Evolutionary conservation across 2,329 filamentous ascomycete species (phyloP), one percentile per base, ranked within the genome.

Genomic region (Pseudocercospora ulei): DNA sequence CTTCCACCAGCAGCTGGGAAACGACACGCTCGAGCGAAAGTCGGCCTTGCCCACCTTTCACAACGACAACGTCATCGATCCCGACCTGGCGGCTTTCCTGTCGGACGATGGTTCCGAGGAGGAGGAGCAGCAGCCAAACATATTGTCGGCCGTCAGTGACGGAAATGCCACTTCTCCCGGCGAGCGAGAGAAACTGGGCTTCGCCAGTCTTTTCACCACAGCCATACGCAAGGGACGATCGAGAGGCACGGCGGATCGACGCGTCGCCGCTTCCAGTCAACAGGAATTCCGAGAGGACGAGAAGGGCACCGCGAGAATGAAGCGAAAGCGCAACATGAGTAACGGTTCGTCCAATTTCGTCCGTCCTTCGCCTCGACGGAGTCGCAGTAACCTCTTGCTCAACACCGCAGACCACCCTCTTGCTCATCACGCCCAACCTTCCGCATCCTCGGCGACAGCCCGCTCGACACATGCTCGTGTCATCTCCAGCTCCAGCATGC

Each of bases 31-130:
- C 31, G 66, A 70, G 3, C 76, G 72, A 47, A 80, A 78, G 47
- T 27, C 75, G 5, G 76, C 77, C 26, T 71, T 94, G 22, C 80
- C 87, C 9, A 86, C 86, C n/a, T 96, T 98, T 53, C 90, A 98
- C 59, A 86, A 90, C 56, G 90, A 98, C 65, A 96, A 90, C 56
- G 94, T 98, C 51, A 96, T 98, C 51, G 90, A 98, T 57, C 90
- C 90, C 1, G 90, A 98, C 55, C 68, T 98, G 38, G 88, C 87
- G 3, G 82, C 85, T 20, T 98, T 92, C 62, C 82, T 98, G 70
- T 98, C 90, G 4, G 90, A 98, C 58, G 79, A 83, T 51, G 86
- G 83, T 31, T 94, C 87, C 1, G 59, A 59, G n/a, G 95, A 85
- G 53, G 30, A 33, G 3, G 88, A 82, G 53, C 87, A 98, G 49